Evolutionary conservation across 345 rosid genomes (phyloP), one percentile per base, ranked within the genome.

Genomic region (Toxicodendron radicans): DNA sequence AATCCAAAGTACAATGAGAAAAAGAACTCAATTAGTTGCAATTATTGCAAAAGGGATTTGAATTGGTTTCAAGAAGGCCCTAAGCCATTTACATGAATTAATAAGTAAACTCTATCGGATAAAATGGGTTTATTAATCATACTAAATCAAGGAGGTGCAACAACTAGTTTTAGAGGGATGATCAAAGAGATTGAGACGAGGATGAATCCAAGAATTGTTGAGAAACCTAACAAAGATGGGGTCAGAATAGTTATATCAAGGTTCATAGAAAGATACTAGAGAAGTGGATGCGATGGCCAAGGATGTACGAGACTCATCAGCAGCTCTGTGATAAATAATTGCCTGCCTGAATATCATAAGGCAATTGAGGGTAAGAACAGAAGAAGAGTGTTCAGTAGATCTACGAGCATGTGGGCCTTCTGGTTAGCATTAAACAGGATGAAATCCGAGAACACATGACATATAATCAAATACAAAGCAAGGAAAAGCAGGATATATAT

Each of bases 381-480:
- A 24, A 56, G 32, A 56, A 13, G 48, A 24, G 70, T 0, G 6
- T 13, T 4, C 30, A 23, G 18, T 13, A 7, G 8, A 54, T 20
- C 12, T 13, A 68, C 20, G 10, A 53, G n/a, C 60, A 51, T 32
- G n/a, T 16, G 18, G 13, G 18, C 43, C 64, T 12, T 30, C 45
- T 60, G 41, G 64, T 60, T 60, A 1, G 64, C 64, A 17, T 30
- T 14, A 20, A 60, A 61, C 48, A 38, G n/a, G 66, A 70, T 14
- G 33, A 43, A 35, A 52, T 57, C 51, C 23, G 9, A 56, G 35
- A 41, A 38, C 32, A 54, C 10, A 14, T 35, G 35, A 38, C n/a
- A 58, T 57, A 57, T 41, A 56, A 56, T 20, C 35, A 69, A 5
- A n/a, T 9, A 24, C 14, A 41, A 27, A 74, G 33, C 11, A 72